Conservation (phyloP, 2,329 filamentous ascomycete genomes). For the Eurotiales sp. region DNA sequence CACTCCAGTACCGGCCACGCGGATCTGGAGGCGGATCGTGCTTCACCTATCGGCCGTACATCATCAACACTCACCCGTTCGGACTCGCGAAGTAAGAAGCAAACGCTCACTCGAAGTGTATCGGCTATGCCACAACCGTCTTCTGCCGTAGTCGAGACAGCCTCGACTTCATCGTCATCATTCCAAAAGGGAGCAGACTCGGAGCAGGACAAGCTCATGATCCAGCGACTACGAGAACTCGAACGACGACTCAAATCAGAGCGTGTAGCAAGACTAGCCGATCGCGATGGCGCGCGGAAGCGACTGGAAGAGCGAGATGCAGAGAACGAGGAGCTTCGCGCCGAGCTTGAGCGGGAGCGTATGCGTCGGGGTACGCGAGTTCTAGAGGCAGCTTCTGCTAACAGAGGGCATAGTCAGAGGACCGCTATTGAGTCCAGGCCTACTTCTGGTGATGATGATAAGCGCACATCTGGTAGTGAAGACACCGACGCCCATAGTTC, state of each 20-base stretch:
- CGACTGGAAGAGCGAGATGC: slow-evolving; percentile 70
- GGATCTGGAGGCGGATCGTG: slow-evolving; percentile 5
- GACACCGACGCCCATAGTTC: slow-evolving; percentile 31
- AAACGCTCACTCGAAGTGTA: slow-evolving; percentile 25
- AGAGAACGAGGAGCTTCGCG: slow-evolving; percentile 68
- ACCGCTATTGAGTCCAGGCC: slow-evolving; percentile 3
- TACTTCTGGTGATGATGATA: slow-evolving; percentile 13
- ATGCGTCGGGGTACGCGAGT: slow-evolving; percentile 26
- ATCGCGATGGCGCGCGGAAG: slow-evolving; percentile 77
- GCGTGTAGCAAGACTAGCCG: slow-evolving; percentile 77
- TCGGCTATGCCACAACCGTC: slow-evolving; percentile 32
- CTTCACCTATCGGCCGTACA: slow-evolving; percentile 6
- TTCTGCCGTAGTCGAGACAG: slow-evolving; percentile 24
- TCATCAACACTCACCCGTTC: slow-evolving; percentile 23
- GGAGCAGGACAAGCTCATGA: slow-evolving; percentile 68
- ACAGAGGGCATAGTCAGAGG: slow-evolving; percentile 5
- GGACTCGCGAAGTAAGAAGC: slow-evolving; percentile 20
- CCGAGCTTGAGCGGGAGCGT: slow-evolving; percentile 59
- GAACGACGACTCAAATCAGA: slow-evolving; percentile 88
- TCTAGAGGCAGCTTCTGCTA: background rate
- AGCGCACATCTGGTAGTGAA: slow-evolving; percentile 14
- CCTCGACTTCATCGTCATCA: slow-evolving; percentile 12
- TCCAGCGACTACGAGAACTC: slow-evolving; percentile 78
- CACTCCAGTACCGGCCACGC: slow-evolving; percentile 28
- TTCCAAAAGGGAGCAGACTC: slow-evolving; percentile 25